Conservation (phyloP, 2,329 filamentous ascomycete genomes). For the Chaetomiaceae sp. region DNA sequence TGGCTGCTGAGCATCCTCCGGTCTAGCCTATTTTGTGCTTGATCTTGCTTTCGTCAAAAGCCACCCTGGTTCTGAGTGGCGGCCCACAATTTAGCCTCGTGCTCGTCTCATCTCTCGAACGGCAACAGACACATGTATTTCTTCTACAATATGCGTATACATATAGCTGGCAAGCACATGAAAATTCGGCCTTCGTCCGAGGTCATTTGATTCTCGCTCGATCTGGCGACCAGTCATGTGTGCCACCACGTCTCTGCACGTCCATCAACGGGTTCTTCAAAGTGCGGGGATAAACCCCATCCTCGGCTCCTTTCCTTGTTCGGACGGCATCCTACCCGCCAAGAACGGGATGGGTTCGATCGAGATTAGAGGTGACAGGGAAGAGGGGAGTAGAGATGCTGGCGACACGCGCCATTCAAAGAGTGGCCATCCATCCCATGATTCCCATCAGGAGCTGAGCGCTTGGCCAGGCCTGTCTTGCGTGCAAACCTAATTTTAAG, state of each 20-base stretch:
- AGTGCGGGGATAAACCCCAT: not conserved
- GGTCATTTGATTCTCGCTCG: constrained; percentile 1
- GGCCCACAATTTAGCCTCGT: no score
- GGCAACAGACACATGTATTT: no score
- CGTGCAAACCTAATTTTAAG: not conserved
- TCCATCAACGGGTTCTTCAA: not conserved
- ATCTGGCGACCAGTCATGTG: constrained; percentile 7
- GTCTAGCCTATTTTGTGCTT: no score
- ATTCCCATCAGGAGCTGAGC: not conserved
- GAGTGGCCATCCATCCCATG: no score
- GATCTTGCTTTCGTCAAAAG: no score
- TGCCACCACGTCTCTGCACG: not conserved
- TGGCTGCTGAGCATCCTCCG: no score
- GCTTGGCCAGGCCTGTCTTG: not conserved
- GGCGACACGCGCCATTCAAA: not conserved
- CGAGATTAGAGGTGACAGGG: not conserved
- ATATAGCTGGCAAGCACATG: not conserved
- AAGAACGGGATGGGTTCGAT: constrained; percentile 6
- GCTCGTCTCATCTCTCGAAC: no score
- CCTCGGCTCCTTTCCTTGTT: constrained; percentile 2
- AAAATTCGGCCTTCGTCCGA: not conserved
- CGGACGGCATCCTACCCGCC: not conserved
- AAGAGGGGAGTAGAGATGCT: not conserved
- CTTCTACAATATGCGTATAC: no score
- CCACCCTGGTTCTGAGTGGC: no score